Base-by-base conservation (phyloP, 2,329 filamentous ascomycete genomes). In the Penicillium nordicum region DNA sequence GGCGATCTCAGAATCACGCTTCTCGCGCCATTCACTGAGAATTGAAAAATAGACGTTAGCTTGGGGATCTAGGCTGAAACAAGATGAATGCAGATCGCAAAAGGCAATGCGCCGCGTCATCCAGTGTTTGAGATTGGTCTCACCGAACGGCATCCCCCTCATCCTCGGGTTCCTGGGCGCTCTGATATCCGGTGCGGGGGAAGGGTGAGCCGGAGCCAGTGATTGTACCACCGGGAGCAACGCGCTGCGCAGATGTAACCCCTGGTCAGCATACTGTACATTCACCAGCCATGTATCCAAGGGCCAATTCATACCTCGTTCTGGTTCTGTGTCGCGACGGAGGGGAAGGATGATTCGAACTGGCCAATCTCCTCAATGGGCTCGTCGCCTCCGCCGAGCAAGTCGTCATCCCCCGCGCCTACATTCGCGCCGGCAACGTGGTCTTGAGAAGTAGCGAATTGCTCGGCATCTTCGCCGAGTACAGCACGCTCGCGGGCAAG, bases 321-420 rank as follows among this genome's bases (percentile, higher is more conserved):
- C 75, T 79, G 76, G 51, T 81, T 84, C 69, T 87, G 76, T 47
- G 82, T 84, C 67, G 86, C 84, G 63, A 99, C 86, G 55, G 92
- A 90, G 30, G 94, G 94, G 75, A 96, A 99, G 60, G 91, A 92
- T 73, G 85, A 90, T 77, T 96, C 90, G 67, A 97, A 97, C 61
- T 82, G 82, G 43, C 77, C 76, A 63, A 85, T 79, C 57, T 81
- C 79, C 59, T 80, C 75, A 6, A 49, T 49, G 29, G 70, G 64
- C 16, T 57, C 60, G 36, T 59, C 57, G 40, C 60, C 63, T 62
- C 80, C 87, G 47, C 85, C 85, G 50, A 92, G 82, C 57, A 96
- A 79, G 69, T 94, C 88, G 61, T 88, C 50, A 46, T 53, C 85
- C 52, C 79, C 82, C 63, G 84, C 79, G 66, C 88, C 86, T 62